A percentile compares a stretch with the other conserved stretches of the same genome.
phyloP scores from a whole-genome alignment of 306 rosid species.

The Cyamopsis tetragonoloba region DNA sequence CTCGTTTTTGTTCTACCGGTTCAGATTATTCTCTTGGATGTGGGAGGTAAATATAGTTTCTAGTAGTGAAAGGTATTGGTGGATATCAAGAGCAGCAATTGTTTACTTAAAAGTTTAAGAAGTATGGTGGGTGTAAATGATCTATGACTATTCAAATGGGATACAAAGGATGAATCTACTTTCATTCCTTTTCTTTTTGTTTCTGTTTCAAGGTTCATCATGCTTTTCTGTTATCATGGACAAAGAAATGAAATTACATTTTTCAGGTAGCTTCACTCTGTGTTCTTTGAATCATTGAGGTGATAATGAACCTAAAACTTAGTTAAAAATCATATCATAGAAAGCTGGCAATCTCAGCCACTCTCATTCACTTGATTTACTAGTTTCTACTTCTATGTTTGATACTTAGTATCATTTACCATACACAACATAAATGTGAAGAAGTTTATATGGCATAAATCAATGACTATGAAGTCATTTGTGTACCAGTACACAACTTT shows the following conservation, averaged over 20 bases:
- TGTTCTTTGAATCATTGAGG: not conserved
- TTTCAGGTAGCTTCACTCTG: not conserved
- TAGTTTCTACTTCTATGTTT: too few relatives aligned
- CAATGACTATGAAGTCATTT: too few relatives aligned
- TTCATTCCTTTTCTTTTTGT: conserved; percentile 19
- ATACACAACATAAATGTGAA: too few relatives aligned
- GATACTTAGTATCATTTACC: too few relatives aligned
- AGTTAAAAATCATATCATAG: not conserved
- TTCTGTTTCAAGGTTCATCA: not conserved
- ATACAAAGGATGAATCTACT: conserved; percentile 30
- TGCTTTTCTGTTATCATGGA: not conserved
- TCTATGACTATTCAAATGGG: conserved; percentile 34
- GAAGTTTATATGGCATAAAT: too few relatives aligned
- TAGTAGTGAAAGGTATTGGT: conserved; percentile 19
- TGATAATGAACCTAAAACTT: not conserved
- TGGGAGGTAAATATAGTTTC: conserved; percentile 44
- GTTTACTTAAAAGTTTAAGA: conserved; percentile 22
- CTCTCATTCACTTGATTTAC: not conserved
- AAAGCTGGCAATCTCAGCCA: not conserved
- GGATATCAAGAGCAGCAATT: conserved; percentile 21
- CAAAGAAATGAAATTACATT: not conserved
- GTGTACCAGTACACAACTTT: too few relatives aligned
- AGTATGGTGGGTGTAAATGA: conserved; percentile 35
- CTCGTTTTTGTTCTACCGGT: conserved; percentile 17
- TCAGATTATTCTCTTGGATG: conserved; percentile 37